Conservation (phyloP, 257 asterid species). For the Ajuga chamaepitys region DNA sequence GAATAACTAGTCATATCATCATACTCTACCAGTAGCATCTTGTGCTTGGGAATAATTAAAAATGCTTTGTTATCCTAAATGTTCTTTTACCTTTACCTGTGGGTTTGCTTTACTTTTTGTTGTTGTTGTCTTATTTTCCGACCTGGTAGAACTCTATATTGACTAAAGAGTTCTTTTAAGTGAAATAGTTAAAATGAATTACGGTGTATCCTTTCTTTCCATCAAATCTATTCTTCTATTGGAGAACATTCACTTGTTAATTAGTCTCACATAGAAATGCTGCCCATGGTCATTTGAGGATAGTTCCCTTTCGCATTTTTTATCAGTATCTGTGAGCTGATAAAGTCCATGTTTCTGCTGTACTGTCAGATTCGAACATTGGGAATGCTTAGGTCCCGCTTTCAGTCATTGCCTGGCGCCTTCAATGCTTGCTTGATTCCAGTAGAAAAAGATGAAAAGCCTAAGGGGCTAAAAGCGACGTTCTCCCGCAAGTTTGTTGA, state of each 20-base stretch:
- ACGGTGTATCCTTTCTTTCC: background rate
- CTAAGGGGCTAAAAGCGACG: conserved; percentile 69
- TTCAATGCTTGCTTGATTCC: conserved; percentile 81
- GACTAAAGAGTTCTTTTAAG: background rate
- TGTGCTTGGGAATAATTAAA: background rate
- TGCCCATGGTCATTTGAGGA: background rate
- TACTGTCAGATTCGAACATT: conserved; percentile 75
- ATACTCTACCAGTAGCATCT: background rate
- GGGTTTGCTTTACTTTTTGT: background rate
- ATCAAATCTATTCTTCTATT: background rate
- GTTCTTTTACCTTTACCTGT: background rate
- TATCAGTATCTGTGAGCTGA: conserved; percentile 14
- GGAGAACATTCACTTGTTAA: background rate
- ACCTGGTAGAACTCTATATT: background rate
- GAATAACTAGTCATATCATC: background rate
- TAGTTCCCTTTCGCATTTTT: background rate
- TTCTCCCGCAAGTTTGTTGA: conserved; percentile 70
- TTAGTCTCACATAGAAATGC: background rate
- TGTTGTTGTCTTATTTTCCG: background rate
- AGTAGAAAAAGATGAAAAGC: conserved; percentile 51
- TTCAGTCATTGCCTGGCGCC: conserved; percentile 84
- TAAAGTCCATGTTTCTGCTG: conserved; percentile 12
- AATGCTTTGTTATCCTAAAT: background rate
- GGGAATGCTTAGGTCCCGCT: conserved; percentile 95
- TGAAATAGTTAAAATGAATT: background rate